Percentiles rank a stretch among this genome's conserved stretches.
Conservation (phyloP, 352 stramenopile species). For the Phytophthora melonis region DNA sequence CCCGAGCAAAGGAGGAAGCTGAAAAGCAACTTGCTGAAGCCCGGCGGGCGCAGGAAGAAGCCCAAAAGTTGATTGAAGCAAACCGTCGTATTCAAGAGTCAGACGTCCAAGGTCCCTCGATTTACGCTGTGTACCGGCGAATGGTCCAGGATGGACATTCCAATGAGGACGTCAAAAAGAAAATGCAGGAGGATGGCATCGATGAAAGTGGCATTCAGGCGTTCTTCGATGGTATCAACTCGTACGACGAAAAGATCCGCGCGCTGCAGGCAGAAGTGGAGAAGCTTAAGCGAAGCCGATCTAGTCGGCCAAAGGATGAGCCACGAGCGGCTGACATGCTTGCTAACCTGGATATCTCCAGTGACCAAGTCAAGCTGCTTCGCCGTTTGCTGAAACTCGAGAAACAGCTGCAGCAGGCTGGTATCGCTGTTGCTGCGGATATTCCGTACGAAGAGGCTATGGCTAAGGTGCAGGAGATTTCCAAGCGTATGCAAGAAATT, state of each 20-base stretch:
- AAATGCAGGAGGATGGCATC: slow-evolving; percentile 82
- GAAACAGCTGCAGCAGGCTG: slow-evolving; percentile 83
- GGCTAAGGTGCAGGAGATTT: slow-evolving; percentile 91
- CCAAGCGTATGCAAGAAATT: slow-evolving; percentile 93
- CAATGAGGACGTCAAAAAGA: slow-evolving; percentile 74
- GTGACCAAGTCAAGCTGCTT: slow-evolving; percentile 81
- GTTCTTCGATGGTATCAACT: slow-evolving; percentile 89
- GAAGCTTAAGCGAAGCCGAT: slow-evolving; percentile 78
- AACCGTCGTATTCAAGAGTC: slow-evolving; percentile 86
- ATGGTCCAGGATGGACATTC: slow-evolving; percentile 81
- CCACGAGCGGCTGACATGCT: slow-evolving; percentile 70
- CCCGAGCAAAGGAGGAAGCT: slow-evolving; percentile 79
- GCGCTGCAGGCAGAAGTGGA: slow-evolving; percentile 84
- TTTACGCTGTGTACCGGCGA: slow-evolving; percentile 67
- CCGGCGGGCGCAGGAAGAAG: slow-evolving; percentile 78
- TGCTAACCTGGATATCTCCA: slow-evolving; percentile 74
- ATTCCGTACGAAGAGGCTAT: slow-evolving; percentile 95
- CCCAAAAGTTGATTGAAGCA: slow-evolving; percentile 85
- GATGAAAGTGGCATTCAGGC: slow-evolving; percentile 76
- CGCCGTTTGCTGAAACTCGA: slow-evolving; percentile 86
- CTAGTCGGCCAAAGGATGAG: slow-evolving; percentile 58
- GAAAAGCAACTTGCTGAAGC: slow-evolving; percentile 85
- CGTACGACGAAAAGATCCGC: slow-evolving; percentile 86
- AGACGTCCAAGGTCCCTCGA: slow-evolving; percentile 53
- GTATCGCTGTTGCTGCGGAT: slow-evolving; percentile 92